Evolutionary conservation across 2,329 filamentous ascomycete species (phyloP), one percentile per base, ranked within the genome.

Genomic region (Diaporthe sp.): DNA sequence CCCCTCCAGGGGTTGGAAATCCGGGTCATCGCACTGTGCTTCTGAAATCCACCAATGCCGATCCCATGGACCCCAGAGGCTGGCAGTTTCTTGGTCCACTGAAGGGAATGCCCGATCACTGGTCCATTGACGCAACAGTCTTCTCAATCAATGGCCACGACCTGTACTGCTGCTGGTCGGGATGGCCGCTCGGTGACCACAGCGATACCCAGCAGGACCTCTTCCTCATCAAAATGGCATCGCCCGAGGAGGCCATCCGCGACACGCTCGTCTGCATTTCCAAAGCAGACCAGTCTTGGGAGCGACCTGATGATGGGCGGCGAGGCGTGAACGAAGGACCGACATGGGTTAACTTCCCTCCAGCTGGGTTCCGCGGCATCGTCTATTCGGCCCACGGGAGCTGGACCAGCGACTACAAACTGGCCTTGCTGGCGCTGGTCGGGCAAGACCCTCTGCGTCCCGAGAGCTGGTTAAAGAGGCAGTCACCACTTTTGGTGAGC

Each of bases 331-430:
- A 78, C 42, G 77, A 78, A 70, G 77, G 77, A 3, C 77, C 77
- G 7, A 77, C 77, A 17, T 78, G 77, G 77, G 72, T 78, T 27
- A 69, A 73, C 71, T 58, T 75, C 51, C 50, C 70, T n/a, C n/a
- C n/a, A n/a, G n/a, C n/a, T 32, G 73, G 75, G 3, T 78, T 78
- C 51, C 63, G 74, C 22, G 77, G 77, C 25, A 78, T 78, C 35
- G 77, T 78, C 4, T 78, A 75, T 55, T 78, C 77, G 17, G 77
- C 75, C 50, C 76, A 78, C 32, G 77, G 76, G 12, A 77, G 76
- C 69, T 78, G 76, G 76, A 78, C 77, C 30, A 77, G 77, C 70
- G 77, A 78, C 44, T 78, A 78, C 69, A 77, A 77, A 37, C 37
- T 78, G 56, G 77, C 66, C 1, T 35, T 78, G 27, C 50, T 78